phyloP scores from a whole-genome alignment of 768 basidiomycete species.

The Mycena filopes region DNA sequence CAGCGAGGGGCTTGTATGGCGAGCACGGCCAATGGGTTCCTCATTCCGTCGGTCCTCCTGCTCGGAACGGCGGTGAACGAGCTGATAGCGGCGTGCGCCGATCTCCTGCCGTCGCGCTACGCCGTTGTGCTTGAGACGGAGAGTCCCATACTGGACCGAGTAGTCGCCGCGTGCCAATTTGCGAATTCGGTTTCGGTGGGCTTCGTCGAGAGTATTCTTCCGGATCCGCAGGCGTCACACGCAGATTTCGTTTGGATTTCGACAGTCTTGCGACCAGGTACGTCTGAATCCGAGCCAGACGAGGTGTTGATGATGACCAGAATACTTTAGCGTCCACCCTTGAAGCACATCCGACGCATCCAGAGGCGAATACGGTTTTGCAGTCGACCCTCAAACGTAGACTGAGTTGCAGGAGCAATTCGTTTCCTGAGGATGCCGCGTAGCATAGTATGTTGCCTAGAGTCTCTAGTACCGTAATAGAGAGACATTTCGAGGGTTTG shows the following conservation, averaged over 20 bases:
- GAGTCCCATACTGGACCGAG: neutral
- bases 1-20: neutral
- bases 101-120: neutral
- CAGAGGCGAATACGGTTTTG: no score
- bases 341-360: no score
- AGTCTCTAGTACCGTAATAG: no score
- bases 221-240: conserved; percentile 3
- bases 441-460: no score
- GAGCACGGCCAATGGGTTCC: neutral
- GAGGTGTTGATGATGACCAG: no score
- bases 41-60: conserved; percentile 4
- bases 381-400: no score
- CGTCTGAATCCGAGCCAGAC: neutral
- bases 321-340: no score
- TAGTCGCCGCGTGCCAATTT: conserved; percentile 9
- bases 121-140: neutral
- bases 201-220: conserved; percentile 12
- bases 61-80: neutral
- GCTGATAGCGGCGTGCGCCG: neutral
- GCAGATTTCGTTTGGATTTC: conserved; percentile 2
- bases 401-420: no score
- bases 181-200: conserved; percentile 5
- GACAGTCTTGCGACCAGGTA: conserved; percentile 1
- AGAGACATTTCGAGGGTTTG: no score
- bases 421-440: no score